Conservation (phyloP, 73 alveolate genomes). For the Tetrahymena malaccensis region DNA sequence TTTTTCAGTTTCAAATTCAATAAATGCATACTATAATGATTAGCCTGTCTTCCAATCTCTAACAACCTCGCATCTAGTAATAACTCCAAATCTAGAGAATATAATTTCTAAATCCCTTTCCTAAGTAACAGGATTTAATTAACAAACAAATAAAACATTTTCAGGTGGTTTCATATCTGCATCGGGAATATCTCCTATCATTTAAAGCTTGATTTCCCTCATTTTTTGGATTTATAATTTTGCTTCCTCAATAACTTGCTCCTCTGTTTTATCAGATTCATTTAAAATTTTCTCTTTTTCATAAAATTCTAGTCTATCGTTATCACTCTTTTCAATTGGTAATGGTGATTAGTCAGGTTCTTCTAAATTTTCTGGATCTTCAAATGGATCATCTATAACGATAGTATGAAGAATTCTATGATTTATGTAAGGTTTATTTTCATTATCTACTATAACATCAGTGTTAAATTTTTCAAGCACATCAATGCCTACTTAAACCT, state of each 20-base stretch:
- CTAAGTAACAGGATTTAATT: constrained; percentile 95
- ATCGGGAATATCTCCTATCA: constrained; percentile 98
- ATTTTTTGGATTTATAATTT: constrained; percentile 74
- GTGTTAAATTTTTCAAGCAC: constrained; percentile 73
- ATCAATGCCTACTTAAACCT: constrained; percentile 87
- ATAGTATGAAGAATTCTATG: constrained; percentile 85
- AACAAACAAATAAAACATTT: constrained; percentile 95
- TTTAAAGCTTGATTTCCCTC: constrained; percentile 86
- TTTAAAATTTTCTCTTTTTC: constrained; percentile 56
- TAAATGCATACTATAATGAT: constrained; percentile 96
- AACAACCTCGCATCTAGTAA: constrained; percentile 90
- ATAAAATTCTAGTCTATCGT: constrained; percentile 68
- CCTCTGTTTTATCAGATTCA: constrained; percentile 67
- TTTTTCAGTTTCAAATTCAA: constrained; percentile 93
- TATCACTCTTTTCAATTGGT: constrained; percentile 55
- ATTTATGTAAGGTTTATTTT: constrained; percentile 84
- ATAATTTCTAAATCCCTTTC: constrained; percentile 82
- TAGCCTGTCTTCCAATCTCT: constrained; percentile 99
- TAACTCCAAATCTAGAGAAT: constrained; percentile 92
- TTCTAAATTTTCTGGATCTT: constrained; percentile 68
- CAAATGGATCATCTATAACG: constrained; percentile 89
- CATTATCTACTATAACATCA: constrained; percentile 64
- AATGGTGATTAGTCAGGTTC: constrained; percentile 85
- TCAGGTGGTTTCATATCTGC: constrained; percentile 99
- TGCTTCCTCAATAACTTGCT: constrained; percentile 54